Conservation (phyloP, 2,329 filamentous ascomycete species). For the Macrophomina tecta region DNA sequence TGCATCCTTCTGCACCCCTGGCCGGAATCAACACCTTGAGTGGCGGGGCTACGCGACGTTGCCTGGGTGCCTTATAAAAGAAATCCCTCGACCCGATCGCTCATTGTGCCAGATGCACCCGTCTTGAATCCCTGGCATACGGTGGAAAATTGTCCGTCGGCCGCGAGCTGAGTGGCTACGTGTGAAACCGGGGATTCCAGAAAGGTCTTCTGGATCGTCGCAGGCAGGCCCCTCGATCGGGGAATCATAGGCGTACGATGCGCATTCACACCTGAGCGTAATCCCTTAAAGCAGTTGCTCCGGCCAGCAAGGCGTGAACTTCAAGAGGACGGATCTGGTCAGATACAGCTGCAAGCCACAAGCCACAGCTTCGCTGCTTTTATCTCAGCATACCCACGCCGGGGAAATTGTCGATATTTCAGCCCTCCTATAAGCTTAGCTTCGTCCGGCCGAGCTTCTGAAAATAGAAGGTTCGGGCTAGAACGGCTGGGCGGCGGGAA, state of each 20-base stretch:
- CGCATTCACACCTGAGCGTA: neutral
- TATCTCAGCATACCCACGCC: neutral
- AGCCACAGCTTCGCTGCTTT: neutral
- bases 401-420: neutral
- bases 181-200: neutral
- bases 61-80: neutral
- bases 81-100: neutral
- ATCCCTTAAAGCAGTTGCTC: slow-evolving; percentile 6
- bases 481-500: slow-evolving; percentile 8
- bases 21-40: neutral
- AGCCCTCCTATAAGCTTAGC: slow-evolving; percentile 13
- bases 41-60: neutral
- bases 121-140: neutral
- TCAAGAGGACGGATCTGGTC: neutral
- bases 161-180: neutral
- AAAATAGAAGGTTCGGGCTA: slow-evolving; percentile 15
- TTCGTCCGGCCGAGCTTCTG: neutral
- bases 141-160: neutral
- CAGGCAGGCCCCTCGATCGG: slow-evolving; percentile 3
- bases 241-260: neutral
- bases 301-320: neutral
- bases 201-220: slow-evolving; percentile 4
- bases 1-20: neutral
- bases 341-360: neutral
- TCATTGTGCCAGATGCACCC: neutral